Base-by-base conservation (phyloP, 1,139 yeast species). In the Dujonia santamariae region DNA sequence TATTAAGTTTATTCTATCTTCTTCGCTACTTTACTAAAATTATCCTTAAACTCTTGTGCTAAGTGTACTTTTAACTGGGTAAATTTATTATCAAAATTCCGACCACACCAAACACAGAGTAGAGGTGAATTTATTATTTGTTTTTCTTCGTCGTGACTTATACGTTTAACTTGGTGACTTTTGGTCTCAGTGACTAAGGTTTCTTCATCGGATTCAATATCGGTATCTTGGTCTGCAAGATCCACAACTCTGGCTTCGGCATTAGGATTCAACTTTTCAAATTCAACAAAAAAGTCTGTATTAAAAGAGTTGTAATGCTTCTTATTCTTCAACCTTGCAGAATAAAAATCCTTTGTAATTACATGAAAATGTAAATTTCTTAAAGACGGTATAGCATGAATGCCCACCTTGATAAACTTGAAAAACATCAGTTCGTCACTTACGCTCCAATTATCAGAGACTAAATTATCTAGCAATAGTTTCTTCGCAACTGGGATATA, bases 271-370 rank as follows among this genome's bases (percentile, higher is more conserved):
- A 17, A 26, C 16, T 21, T 13, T 18, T 13, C n/a, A 19, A 80
- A 76, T 0, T 61, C 59, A 1, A 84, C 78, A 42, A 85, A 85
- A 53, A 85, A 85, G 1, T 48, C 47, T 0, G 88, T 76, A 18
- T 68, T 76, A 55, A 85, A 85, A 4, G 90, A 79, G 49, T 80
- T 80, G 55, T 78, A 85, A 54, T 85, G 95, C 39, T 68, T 72
- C 41, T 72, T 77, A 46, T 78, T 65, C 51, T 83, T 85, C 59
- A 85, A 37, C 18, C 65, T 45, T 0, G 59, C 58, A 5, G 85
- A 75, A 46, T 64, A 48, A 49, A 82, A 71, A 54, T 85, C 95
- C 32, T 60, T 66, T 0, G 90, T 77, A 32, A 85, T 67, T 11
- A 85, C 76, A 58, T 85, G 95, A 19, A 85, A 62, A 49, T 85